These are phyloP conservation scores for Fusarium buxicola DNA, from an alignment of 2,329 filamentous ascomycete species.

Conservation along the genomic window DNA sequence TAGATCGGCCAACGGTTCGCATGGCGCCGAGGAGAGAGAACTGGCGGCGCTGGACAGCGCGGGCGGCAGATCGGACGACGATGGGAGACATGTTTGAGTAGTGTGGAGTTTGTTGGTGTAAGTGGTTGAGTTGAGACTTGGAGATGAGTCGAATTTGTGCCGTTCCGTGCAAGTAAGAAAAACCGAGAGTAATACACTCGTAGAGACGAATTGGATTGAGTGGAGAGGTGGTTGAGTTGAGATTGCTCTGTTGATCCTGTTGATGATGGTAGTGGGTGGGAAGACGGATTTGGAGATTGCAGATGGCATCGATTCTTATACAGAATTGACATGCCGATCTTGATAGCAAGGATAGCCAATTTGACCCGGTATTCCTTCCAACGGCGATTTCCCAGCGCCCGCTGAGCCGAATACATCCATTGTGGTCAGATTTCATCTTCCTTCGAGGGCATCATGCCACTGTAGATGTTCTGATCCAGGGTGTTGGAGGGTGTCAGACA, in stretches of 20 bases:
- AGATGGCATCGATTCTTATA: slow-evolving; percentile 43
- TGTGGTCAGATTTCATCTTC: slow-evolving; percentile 46
- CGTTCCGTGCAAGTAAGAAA: slow-evolving; percentile 8
- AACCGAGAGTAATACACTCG: slow-evolving; percentile 27
- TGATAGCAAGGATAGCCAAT: slow-evolving; percentile 27
- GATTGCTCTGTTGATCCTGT: slow-evolving; percentile 35
- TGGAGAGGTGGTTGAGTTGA: slow-evolving; percentile 38
- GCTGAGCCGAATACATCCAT: slow-evolving; percentile 40
- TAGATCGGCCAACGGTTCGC: slow-evolving; percentile 49
- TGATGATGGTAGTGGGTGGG: slow-evolving; percentile 40
- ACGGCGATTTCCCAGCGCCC: slow-evolving; percentile 43
- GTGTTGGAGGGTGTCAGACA: slow-evolving; percentile 14
- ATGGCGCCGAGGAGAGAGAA: slow-evolving; percentile 51
- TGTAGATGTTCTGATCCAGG: slow-evolving; percentile 29
- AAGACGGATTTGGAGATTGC: slow-evolving; percentile 27
- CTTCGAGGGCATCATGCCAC: slow-evolving; percentile 44
- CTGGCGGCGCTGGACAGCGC: slow-evolving; percentile 48
- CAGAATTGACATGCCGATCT: slow-evolving; percentile 30
- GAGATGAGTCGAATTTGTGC: slow-evolving; percentile 23
- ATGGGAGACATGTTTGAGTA: slow-evolving; percentile 46
- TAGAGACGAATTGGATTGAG: slow-evolving; percentile 38
- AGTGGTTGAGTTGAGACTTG: slow-evolving; percentile 29
- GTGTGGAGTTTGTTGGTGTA: slow-evolving; percentile 28
- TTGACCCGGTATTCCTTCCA: slow-evolving; percentile 32
- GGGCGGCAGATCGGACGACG: slow-evolving; percentile 46